phyloP scores from a whole-genome alignment of 176 grass and related monocot genomes.

The Leersia perrieri region DNA sequence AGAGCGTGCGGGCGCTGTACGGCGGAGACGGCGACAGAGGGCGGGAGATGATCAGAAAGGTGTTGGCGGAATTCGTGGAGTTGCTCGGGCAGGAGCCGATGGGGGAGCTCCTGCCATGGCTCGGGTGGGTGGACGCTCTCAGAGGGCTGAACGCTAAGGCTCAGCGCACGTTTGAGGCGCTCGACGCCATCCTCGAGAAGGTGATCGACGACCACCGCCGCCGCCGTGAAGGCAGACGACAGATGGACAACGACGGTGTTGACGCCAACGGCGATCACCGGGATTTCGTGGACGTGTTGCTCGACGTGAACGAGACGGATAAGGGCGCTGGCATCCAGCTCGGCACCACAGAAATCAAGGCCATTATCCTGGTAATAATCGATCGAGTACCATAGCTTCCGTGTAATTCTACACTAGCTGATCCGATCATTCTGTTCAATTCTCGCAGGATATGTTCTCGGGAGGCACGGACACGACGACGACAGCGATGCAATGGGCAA shows the following conservation, averaged over 20 bases:
- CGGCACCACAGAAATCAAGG: neutral
- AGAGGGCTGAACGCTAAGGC: slow-evolving; percentile 4
- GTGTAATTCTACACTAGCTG: too few species aligned
- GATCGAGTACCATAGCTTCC: neutral
- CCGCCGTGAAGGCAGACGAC: neutral
- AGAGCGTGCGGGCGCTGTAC: neutral
- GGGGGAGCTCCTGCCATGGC: slow-evolving; percentile 37
- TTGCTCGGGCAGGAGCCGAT: neutral
- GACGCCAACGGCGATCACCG: neutral
- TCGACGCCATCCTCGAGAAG: neutral
- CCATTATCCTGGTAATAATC: slow-evolving; percentile 23
- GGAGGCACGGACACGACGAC: neutral
- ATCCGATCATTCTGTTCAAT: too few species aligned
- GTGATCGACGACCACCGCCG: neutral
- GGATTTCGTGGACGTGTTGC: neutral
- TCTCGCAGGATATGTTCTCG: slow-evolving; percentile 29
- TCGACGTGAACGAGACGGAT: neutral
- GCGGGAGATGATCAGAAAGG: neutral
- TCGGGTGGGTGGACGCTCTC: slow-evolving; percentile 42
- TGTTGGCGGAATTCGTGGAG: neutral
- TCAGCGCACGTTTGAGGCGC: slow-evolving; percentile 19
- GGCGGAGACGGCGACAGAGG: neutral
- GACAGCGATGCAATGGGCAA: slow-evolving; percentile 29
- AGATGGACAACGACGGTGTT: neutral
- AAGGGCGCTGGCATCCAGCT: neutral